A percentile compares a stretch with the other conserved stretches of the same genome.
Conservation (phyloP, 1,284 basidiomycete genomes). For the Marasmius fiardii region DNA sequence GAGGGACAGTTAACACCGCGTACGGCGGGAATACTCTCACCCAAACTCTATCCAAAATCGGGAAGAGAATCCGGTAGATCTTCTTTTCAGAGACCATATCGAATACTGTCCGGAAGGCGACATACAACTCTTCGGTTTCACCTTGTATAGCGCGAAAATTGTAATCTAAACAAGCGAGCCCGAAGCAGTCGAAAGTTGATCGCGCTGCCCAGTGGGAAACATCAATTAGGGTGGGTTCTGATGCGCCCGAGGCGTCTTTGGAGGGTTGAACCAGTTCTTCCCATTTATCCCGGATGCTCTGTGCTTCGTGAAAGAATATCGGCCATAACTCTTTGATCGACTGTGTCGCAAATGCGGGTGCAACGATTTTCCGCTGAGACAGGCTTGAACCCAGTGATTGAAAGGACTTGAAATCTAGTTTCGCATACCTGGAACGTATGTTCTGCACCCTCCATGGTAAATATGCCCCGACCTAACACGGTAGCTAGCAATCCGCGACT, state of each 20-base stretch:
- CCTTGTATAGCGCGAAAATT: conserved; percentile 43
- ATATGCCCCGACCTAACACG: conserved; percentile 49
- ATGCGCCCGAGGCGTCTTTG: conserved; percentile 11
- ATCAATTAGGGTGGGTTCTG: conserved; percentile 29
- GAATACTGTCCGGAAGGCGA: conserved; percentile 48
- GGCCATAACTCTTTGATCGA: conserved; percentile 39
- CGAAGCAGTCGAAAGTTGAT: conserved; percentile 50
- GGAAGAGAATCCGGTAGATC: conserved; percentile 42
- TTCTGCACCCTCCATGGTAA: conserved; percentile 46
- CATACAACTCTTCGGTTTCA: conserved; percentile 44
- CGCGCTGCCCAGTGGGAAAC: conserved; percentile 46
- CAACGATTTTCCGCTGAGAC: conserved; percentile 40
- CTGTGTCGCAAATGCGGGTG: conserved; percentile 43
- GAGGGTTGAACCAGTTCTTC: conserved; percentile 25
- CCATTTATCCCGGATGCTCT: conserved; percentile 43
- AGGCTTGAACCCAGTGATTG: conserved; percentile 3
- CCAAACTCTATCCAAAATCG: conserved; percentile 39
- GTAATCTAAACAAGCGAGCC: conserved; percentile 47
- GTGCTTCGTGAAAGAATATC: conserved; percentile 44
- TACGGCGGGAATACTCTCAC: conserved; percentile 25
- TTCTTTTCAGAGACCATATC: conserved; percentile 38
- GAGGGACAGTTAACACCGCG: not conserved
- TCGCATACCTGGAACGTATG: conserved; percentile 36
- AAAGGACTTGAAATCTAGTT: not conserved
- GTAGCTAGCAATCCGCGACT: conserved; percentile 43